These are phyloP conservation scores for Cucurbita argyrosperma DNA, from an alignment of 306 rosid species.

Conservation along the genomic window DNA sequence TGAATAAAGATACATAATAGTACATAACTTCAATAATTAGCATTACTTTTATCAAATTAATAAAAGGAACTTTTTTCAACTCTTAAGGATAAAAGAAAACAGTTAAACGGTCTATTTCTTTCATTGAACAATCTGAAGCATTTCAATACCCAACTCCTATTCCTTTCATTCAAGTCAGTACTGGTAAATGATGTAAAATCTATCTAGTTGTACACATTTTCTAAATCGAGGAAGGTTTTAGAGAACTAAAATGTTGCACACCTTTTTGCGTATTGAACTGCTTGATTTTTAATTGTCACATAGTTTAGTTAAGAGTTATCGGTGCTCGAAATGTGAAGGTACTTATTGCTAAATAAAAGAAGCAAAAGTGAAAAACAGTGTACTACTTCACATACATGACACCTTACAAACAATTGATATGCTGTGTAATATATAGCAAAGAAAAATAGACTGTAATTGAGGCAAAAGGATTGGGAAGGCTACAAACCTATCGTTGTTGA, in stretches of 20 bases:
- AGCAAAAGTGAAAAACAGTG: not conserved
- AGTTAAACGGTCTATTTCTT: no score
- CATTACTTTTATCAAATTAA: not conserved
- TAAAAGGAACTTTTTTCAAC: not conserved
- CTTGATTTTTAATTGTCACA: not conserved
- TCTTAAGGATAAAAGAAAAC: not conserved
- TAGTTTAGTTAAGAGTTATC: not conserved
- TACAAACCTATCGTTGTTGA: slow-evolving; percentile 70
- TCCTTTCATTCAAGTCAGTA: not conserved
- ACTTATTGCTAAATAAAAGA: not conserved
- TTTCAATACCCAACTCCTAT: not conserved
- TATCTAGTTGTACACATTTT: not conserved
- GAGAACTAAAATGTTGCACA: not conserved
- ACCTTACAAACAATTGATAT: not conserved
- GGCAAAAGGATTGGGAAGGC: not conserved
- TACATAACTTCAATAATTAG: not conserved
- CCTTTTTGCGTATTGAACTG: not conserved
- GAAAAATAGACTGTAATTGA: not conserved
- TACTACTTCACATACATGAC: not conserved
- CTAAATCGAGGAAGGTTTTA: not conserved
- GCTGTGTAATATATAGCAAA: not conserved
- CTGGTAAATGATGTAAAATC: not conserved
- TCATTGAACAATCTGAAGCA: not conserved
- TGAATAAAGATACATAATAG: not conserved
- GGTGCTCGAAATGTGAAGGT: not conserved